Percentiles rank a stretch among this genome's conserved stretches.
Evolutionary conservation across 495 filamentous ascomycete species (phyloP).

Genomic region (Chlorociboria aeruginascens): DNA sequence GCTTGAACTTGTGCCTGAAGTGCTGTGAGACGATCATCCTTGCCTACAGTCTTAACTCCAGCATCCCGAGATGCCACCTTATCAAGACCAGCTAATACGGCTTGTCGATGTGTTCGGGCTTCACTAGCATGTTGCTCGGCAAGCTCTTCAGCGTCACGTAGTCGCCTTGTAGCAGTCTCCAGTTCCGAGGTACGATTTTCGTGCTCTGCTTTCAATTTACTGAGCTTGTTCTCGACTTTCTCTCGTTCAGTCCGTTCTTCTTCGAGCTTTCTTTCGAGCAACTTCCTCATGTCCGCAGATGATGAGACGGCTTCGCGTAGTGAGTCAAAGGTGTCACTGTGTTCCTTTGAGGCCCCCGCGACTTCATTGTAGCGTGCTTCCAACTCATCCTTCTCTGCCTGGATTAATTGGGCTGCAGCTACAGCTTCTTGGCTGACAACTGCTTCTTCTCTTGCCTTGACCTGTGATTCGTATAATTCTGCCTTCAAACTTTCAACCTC

Average conservation of each 20-base stretch:
- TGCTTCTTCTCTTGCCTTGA: constrained; percentile 64
- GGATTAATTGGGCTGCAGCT: constrained; percentile 56
- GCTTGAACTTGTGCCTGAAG: constrained; percentile 70
- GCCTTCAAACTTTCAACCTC: constrained; percentile 77
- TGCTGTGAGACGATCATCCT: constrained; percentile 62
- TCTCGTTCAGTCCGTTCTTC: constrained; percentile 73
- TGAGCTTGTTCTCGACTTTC: constrained; percentile 64
- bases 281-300: constrained; percentile 57
- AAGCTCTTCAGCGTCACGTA: constrained; percentile 81
- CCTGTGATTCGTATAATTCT: constrained; percentile 68
- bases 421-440: constrained; percentile 63
- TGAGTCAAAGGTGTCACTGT: constrained; percentile 57
- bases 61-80: constrained; percentile 46
- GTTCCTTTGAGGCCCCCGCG: constrained; percentile 52
- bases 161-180: constrained; percentile 55
- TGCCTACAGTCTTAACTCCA: constrained; percentile 36
- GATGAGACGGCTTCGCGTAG: constrained; percentile 70
- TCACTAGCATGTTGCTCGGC: constrained; percentile 82
- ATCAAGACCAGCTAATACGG: constrained; percentile 72
- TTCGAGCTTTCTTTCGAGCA: constrained; percentile 72
- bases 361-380: constrained; percentile 56
- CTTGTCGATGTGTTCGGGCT: constrained; percentile 73
- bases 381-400: constrained; percentile 75
- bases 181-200: constrained; percentile 75
- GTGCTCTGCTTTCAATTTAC: constrained; percentile 70